phyloP scores from a whole-genome alignment of 495 filamentous ascomycete genomes.

The Xylaria flabelliformis region DNA sequence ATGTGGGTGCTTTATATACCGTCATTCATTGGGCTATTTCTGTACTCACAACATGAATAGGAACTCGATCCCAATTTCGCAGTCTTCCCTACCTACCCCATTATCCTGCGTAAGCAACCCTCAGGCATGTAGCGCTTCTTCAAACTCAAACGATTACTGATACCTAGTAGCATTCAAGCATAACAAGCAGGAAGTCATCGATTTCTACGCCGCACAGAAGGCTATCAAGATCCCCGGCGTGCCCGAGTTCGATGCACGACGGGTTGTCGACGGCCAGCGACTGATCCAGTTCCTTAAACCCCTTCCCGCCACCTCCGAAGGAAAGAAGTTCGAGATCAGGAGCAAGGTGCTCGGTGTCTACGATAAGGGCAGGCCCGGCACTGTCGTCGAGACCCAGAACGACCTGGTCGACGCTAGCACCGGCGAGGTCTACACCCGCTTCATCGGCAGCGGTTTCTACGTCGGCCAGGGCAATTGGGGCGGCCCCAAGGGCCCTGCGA shows the following conservation, averaged over 20 bases:
- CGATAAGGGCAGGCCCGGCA: conserved; percentile 87
- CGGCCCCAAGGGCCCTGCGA: conserved; percentile 85
- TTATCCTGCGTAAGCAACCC: conserved; percentile 71
- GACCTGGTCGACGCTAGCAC: conserved; percentile 72
- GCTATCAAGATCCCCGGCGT: conserved; percentile 72
- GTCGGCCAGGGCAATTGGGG: conserved; percentile 89
- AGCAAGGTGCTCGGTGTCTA: conserved; percentile 86
- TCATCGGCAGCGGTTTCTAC: conserved; percentile 73
- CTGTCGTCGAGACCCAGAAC: conserved; percentile 81
- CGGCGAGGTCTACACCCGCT: conserved; percentile 75
- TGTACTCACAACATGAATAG: conserved; percentile 48
- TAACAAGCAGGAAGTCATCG: conserved; percentile 76
- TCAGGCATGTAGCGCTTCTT: background rate
- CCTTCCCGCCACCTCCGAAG: conserved; percentile 73
- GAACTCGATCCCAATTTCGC: conserved; percentile 83
- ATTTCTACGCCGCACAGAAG: conserved; percentile 77
- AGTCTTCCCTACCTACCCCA: conserved; percentile 86
- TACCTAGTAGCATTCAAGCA: conserved; percentile 73
- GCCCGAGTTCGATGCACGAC: conserved; percentile 75
- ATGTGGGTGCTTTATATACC: conserved; percentile 57
- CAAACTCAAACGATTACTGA: background rate
- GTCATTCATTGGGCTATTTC: background rate
- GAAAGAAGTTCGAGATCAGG: conserved; percentile 76
- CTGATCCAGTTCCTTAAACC: conserved; percentile 78
- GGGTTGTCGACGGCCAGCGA: conserved; percentile 86